phyloP scores from a whole-genome alignment of 2,329 filamentous ascomycete species.

The Penicillium concentricum region DNA sequence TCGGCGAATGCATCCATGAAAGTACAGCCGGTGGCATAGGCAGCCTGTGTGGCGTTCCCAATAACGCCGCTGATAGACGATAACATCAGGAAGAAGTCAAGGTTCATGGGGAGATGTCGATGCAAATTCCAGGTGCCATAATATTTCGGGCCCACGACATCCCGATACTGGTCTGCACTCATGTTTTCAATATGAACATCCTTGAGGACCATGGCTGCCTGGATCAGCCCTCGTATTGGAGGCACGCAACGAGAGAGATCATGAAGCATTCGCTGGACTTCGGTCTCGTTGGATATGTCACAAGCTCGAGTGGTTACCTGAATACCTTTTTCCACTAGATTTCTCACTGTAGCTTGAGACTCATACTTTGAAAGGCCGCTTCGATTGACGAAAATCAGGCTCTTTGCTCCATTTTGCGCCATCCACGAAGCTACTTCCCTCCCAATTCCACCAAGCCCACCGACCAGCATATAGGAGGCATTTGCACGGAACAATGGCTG shows the following conservation, averaged over 20 bases:
- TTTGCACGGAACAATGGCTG: conserved; percentile 6
- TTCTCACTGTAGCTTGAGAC: conserved; percentile 20
- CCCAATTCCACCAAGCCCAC: conserved; percentile 31
- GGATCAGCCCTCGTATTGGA: conserved; percentile 29
- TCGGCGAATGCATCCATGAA: conserved; percentile 37
- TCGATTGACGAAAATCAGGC: conserved; percentile 55
- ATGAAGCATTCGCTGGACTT: conserved; percentile 27
- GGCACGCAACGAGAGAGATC: conserved; percentile 8
- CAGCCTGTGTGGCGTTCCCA: conserved; percentile 48
- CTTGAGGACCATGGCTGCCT: conserved; percentile 29
- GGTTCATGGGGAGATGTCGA: conserved; percentile 18
- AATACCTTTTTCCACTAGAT: conserved; percentile 18
- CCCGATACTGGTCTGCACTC: conserved; percentile 31
- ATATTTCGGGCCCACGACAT: conserved; percentile 35
- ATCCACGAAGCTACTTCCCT: conserved; percentile 42
- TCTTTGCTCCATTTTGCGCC: conserved; percentile 49
- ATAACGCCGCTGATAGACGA: conserved; percentile 43
- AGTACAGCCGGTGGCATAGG: conserved; percentile 39
- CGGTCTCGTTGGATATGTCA: conserved; percentile 30
- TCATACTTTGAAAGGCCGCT: conserved; percentile 25
- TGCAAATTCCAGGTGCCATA: conserved; percentile 32
- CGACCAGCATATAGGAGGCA: conserved; percentile 28
- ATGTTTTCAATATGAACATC: conserved; percentile 39
- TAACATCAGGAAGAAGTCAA: conserved; percentile 44
- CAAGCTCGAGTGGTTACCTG: conserved; percentile 27